These are phyloP conservation scores for Sporothrix pseudoabietina DNA, from an alignment of 2,329 filamentous ascomycete genomes.

Conservation along the genomic window DNA sequence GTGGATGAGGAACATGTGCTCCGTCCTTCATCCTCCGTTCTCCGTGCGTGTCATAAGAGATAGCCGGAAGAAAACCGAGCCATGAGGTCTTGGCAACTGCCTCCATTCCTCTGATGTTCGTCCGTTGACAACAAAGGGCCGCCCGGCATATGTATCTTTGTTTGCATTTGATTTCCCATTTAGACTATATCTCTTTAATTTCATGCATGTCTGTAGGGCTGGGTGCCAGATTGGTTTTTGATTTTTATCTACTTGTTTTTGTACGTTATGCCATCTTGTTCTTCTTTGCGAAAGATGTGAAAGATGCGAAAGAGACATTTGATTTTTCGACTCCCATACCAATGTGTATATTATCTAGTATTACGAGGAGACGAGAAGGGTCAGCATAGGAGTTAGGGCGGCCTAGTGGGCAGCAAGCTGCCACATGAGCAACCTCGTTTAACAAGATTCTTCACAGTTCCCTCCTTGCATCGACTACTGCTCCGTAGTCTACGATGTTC, in stretches of 20 bases:
- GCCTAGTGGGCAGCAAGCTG: conserved; percentile 17
- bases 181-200: neutral
- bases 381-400: neutral
- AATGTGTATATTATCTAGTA: conserved; percentile 29
- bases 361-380: conserved; percentile 2
- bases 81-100: conserved; percentile 9
- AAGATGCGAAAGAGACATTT: neutral
- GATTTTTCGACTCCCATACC: neutral
- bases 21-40: neutral
- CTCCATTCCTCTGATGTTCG: neutral
- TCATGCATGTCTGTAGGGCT: neutral
- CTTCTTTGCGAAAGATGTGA: too few species aligned
- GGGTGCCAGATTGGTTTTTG: neutral
- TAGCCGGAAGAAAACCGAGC: neutral
- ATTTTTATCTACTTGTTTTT: neutral
- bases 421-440: neutral
- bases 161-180: conserved; percentile 1
- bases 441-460: neutral
- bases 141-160: conserved; percentile 6
- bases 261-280: neutral
- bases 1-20: neutral
- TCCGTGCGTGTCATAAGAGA: neutral
- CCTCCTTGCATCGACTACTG: neutral
- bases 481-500: neutral
- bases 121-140: neutral